Percentiles rank a stretch among this genome's conserved stretches.
Evolutionary conservation across 1,139 yeast genomes (phyloP).

Genomic region (Kodamaea derodonti): DNA sequence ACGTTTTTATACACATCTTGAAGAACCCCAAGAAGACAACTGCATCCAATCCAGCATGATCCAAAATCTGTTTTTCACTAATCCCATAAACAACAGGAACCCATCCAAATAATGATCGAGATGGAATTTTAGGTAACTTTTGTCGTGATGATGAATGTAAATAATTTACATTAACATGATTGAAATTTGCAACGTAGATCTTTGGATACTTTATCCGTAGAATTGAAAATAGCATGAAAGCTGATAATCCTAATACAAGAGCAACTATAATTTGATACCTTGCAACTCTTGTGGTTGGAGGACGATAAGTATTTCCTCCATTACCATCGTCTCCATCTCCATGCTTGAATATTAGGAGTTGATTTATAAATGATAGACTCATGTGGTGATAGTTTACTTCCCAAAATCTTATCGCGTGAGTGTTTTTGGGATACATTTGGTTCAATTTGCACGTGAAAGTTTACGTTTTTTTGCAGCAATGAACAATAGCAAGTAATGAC

Average conservation of each 20-base stretch:
- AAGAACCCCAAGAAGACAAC: slow-evolving; percentile 81
- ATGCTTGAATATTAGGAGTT: neutral
- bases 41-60: slow-evolving; percentile 92
- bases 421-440: neutral
- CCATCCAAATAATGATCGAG: slow-evolving; percentile 70
- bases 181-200: slow-evolving; percentile 60
- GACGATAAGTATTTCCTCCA: slow-evolving; percentile 16
- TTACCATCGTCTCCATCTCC: neutral
- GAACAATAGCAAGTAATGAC: too few relatives aligned
- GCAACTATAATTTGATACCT: slow-evolving; percentile 61
- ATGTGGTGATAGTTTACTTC: neutral
- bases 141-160: slow-evolving; percentile 43
- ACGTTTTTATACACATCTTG: slow-evolving; percentile 66
- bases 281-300: slow-evolving; percentile 34
- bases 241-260: slow-evolving; percentile 55
- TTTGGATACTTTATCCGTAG: slow-evolving; percentile 66
- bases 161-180: slow-evolving; percentile 37
- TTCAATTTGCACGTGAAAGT: neutral
- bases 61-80: slow-evolving; percentile 72
- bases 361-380: neutral
- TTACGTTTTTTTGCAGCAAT: neutral
- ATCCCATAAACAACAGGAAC: slow-evolving; percentile 60
- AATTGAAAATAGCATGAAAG: slow-evolving; percentile 61
- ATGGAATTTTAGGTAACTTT: slow-evolving; percentile 35
- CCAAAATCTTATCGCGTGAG: neutral